Conservation (phyloP, 148 eudicot species). For the Vaccinium macrocarpon region DNA sequence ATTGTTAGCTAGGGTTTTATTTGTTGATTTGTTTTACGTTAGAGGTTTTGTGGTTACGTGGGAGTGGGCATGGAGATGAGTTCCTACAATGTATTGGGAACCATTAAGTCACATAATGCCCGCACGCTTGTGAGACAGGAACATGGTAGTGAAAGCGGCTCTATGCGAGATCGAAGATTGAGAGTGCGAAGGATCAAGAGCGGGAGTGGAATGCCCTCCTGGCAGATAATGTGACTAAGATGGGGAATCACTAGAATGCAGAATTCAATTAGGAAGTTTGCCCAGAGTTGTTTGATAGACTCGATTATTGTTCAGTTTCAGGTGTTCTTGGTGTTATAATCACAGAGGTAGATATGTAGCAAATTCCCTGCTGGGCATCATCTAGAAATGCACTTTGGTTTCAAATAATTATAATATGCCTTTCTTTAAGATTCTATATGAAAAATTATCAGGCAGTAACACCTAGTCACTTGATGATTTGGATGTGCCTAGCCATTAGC, state of each 20-base stretch:
- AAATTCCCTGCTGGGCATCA: background rate
- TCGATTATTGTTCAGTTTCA: background rate
- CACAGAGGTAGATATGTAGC: background rate
- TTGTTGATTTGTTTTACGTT: background rate
- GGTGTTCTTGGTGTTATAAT: background rate
- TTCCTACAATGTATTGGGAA: background rate
- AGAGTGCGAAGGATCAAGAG: too few relatives aligned
- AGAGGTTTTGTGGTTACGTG: background rate
- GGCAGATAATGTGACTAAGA: too few relatives aligned
- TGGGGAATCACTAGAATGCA: constrained; percentile 4
- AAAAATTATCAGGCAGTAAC: background rate
- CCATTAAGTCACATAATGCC: too few relatives aligned
- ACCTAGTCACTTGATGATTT: background rate
- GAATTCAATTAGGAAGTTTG: background rate
- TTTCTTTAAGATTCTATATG: background rate
- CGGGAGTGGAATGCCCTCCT: too few relatives aligned
- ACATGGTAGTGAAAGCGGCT: too few relatives aligned
- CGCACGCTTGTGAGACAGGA: too few relatives aligned
- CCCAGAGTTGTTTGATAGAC: background rate
- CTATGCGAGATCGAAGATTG: too few relatives aligned
- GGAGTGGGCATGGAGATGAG: background rate
- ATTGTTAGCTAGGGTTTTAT: background rate
- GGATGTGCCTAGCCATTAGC: background rate
- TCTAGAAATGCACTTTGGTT: background rate
- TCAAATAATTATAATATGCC: background rate